phyloP scores from a whole-genome alignment of 2,329 filamentous ascomycete genomes.

The Sclerotinia spermophila region DNA sequence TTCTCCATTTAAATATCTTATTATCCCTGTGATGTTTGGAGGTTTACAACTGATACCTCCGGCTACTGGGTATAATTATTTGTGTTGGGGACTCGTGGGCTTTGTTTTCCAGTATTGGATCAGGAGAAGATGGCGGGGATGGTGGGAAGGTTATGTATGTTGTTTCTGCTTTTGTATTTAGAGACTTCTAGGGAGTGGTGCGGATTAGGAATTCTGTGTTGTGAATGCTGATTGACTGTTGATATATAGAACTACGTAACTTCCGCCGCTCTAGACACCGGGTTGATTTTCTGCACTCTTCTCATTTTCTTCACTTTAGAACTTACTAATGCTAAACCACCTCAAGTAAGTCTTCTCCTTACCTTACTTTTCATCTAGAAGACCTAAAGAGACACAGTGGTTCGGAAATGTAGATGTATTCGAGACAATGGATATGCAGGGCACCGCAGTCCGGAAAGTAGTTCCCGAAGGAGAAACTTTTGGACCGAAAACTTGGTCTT shows the following conservation, averaged over 20 bases:
- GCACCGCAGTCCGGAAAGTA: not conserved
- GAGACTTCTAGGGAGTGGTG: no score
- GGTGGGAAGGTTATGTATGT: constrained; percentile 65
- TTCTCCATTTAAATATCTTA: constrained; percentile 61
- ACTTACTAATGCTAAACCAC: constrained; percentile 1
- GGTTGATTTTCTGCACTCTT: constrained; percentile 62
- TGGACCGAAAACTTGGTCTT: constrained; percentile 24
- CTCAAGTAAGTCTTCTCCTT: not conserved
- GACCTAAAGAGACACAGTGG: not conserved
- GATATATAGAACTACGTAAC: constrained; percentile 44
- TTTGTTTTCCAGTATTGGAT: constrained; percentile 58
- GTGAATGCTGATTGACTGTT: not conserved
- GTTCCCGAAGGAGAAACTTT: constrained; percentile 21
- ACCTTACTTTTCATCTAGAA: not conserved
- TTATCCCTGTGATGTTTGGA: constrained; percentile 65
- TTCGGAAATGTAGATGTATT: constrained; percentile 3
- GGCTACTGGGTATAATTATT: constrained; percentile 54
- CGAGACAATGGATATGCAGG: constrained; percentile 1
- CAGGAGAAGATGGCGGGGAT: constrained; percentile 42
- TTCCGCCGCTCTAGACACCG: constrained; percentile 67
- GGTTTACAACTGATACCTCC: constrained; percentile 62
- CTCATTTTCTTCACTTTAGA: constrained; percentile 49
- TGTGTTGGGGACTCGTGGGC: constrained; percentile 50
- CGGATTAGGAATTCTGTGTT: no score
- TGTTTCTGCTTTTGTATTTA: not conserved